Evolutionary conservation across 164 flowering plant species (phyloP).

Genomic region (Vitis rupestris): DNA sequence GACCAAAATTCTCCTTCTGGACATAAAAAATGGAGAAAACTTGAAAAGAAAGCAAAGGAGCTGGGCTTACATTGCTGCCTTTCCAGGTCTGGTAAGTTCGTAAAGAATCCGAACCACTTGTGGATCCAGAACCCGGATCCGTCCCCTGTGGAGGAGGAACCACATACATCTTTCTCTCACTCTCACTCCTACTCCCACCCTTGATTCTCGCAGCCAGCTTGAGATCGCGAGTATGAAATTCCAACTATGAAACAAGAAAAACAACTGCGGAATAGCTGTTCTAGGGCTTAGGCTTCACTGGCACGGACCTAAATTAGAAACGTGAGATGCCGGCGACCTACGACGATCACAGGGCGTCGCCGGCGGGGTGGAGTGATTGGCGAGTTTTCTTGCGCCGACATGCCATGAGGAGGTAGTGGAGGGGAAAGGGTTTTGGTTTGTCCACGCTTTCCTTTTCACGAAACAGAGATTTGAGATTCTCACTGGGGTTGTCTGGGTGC

Average conservation of each 20-base stretch:
- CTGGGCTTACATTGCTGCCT: conserved; percentile 84
- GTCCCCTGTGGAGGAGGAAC: conserved; percentile 70
- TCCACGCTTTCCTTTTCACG: not conserved
- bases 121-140: conserved; percentile 44
- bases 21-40: not conserved
- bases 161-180: conserved; percentile 54
- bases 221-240: not conserved
- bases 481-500: not conserved
- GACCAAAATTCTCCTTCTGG: not conserved
- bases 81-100: conserved; percentile 84
- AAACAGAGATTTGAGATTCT: not conserved
- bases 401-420: too few species aligned
- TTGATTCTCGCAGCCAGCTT: too few species aligned
- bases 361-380: conserved; percentile 1
- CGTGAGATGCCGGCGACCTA: not conserved
- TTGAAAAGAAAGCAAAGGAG: not conserved
- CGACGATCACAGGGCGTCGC: not conserved
- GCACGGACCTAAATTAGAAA: not conserved
- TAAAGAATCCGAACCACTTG: conserved; percentile 33
- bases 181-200: conserved; percentile 7
- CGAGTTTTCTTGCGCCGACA: too few species aligned
- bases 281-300: not conserved
- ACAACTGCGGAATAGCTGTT: not conserved
- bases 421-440: not conserved
- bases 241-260: not conserved